Evolutionary conservation across 1,139 yeast genomes (phyloP).

Genomic region (Protomyces gravidus): DNA sequence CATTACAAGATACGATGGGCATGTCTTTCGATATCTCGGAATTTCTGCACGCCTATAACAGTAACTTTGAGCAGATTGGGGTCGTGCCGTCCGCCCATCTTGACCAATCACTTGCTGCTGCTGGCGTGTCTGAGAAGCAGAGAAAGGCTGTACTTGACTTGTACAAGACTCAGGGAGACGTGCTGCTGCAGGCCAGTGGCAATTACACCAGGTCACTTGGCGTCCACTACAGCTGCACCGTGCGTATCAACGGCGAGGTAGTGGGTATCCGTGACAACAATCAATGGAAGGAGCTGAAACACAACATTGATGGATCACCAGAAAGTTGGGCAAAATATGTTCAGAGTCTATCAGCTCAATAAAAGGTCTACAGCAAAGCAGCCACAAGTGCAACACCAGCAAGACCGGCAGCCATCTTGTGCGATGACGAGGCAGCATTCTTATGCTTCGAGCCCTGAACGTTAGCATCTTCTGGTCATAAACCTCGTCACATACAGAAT

Average conservation of each 20-base stretch:
- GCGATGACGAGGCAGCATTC: neutral
- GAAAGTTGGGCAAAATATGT: slow-evolving; percentile 7
- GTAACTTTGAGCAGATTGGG: slow-evolving; percentile 4
- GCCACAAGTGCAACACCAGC: neutral
- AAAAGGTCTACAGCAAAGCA: neutral
- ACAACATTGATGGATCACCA: slow-evolving; percentile 9
- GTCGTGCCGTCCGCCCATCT: slow-evolving; percentile 3
- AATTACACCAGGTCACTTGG: neutral
- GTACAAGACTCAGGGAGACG: slow-evolving; percentile 1
- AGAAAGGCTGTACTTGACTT: neutral
- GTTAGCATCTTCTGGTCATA: too few relatives aligned
- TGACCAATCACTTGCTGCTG: neutral
- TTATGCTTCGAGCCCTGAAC: too few relatives aligned
- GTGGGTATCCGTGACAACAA: slow-evolving; percentile 7
- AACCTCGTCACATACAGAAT: neutral
- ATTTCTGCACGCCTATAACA: neutral
- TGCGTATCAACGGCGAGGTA: slow-evolving; percentile 8
- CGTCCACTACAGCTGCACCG: slow-evolving; percentile 12
- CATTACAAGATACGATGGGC: neutral
- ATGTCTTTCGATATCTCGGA: neutral
- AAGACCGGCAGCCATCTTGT: neutral
- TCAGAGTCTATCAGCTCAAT: neutral
- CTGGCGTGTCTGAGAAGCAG: neutral
- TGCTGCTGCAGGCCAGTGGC: slow-evolving; percentile 1
- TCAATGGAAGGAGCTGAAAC: slow-evolving; percentile 9